phyloP scores from a whole-genome alignment of 352 stramenopile genomes.

The Phytophthora sansomeana region DNA sequence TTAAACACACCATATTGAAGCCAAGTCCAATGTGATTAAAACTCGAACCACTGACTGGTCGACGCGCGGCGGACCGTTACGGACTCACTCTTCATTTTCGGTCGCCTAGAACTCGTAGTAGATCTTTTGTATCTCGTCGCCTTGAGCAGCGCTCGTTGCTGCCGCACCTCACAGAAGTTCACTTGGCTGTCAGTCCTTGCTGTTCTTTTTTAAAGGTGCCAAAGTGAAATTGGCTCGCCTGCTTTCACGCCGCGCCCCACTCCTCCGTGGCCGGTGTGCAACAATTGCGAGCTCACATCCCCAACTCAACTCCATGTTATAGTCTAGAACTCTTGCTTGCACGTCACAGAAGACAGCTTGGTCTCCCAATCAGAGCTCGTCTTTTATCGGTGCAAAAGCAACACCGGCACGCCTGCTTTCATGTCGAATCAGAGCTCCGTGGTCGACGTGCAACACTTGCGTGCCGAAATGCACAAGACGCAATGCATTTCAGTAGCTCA shows the following conservation, averaged over 20 bases:
- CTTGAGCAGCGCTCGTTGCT: background rate
- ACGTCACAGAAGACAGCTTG: constrained; percentile 45
- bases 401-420: constrained; percentile 48
- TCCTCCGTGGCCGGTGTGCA: constrained; percentile 63
- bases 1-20: background rate
- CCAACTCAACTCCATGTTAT: background rate
- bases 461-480: constrained; percentile 33
- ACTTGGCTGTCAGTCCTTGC: constrained; percentile 39
- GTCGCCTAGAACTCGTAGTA: background rate
- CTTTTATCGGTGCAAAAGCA: constrained; percentile 39
- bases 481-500: background rate
- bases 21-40: background rate
- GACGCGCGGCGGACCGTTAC: constrained; percentile 7
- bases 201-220: constrained; percentile 60
- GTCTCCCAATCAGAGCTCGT: constrained; percentile 20
- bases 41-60: constrained; percentile 14
- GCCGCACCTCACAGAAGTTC: constrained; percentile 69
- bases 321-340: constrained; percentile 11
- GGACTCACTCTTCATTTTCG: constrained; percentile 14
- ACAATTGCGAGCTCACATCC: constrained; percentile 68
- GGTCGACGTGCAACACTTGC: constrained; percentile 53
- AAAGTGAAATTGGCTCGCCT: constrained; percentile 55
- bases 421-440: constrained; percentile 48
- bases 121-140: background rate
- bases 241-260: constrained; percentile 62